Evolutionary conservation across 495 filamentous ascomycete genomes (phyloP), one percentile per base, ranked within the genome.

Genomic region (Penicillium pancosmium): DNA sequence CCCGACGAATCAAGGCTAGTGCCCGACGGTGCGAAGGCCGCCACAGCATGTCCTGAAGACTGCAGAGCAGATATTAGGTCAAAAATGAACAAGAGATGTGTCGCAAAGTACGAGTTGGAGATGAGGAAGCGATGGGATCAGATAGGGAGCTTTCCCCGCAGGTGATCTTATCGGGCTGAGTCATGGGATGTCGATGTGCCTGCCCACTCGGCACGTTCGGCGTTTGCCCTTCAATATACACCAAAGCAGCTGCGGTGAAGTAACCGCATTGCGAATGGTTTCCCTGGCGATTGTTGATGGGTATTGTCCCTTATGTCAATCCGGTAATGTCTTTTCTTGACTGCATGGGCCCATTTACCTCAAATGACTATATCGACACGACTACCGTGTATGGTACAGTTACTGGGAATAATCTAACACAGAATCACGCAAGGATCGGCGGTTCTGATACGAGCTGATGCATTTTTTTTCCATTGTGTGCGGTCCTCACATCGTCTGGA

Each of bases 61-160:
- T 31, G 16, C 44, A 55, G 31, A 52, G 21, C 12, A 33, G 7
- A 21, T 36, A 35, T 3, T 15, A 23, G 13, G 31, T 11, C 5
- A 12, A 52, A 15, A 15, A 33, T 50, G 13, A 19, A 19, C 21
- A 49, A 31, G 43, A 23, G 10, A 63, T 44, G 9, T 9, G 25
- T 35, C 34, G 63, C 33, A 31, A 27, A 59, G 23, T 10, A 41
- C 3, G 12, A 33, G 15, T 31, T 40, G 23, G 19, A 60, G 36
- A 54, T 21, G 50, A 51, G 36, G 5, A 38, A 47, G 33, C 36
- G 33, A 52, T 40, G 59, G 52, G 44, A 54, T 62, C 41, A 63
- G 65, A 66, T 67, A 69, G 46, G 59, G 59, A 67, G 64, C 64
- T 63, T 68, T 64, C 68, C 68, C 68, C 68, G 68, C 68, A 69